Evolutionary conservation across 2,329 filamentous ascomycete genomes (phyloP).

Genomic region (Neophaeococcomyces mojaviensis): DNA sequence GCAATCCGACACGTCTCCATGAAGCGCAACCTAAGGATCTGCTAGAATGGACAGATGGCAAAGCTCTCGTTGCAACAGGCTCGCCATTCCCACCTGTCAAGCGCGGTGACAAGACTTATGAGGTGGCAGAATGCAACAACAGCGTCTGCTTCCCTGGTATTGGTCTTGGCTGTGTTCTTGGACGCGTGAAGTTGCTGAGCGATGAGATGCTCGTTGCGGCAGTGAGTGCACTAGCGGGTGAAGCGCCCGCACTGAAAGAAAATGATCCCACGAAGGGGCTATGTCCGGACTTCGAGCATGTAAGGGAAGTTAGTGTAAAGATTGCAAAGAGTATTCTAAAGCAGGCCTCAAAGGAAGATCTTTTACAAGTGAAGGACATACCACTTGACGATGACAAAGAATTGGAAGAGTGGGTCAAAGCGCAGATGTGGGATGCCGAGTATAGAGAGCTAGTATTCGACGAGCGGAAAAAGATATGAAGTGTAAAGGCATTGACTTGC

Average conservation of each 20-base stretch:
- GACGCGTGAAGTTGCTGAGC: constrained; percentile 58
- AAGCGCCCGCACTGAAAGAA: constrained; percentile 59
- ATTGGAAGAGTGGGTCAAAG: constrained; percentile 33
- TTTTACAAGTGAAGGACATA: constrained; percentile 59
- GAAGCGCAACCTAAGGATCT: constrained; percentile 74
- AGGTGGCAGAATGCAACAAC: constrained; percentile 81
- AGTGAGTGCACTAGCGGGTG: constrained; percentile 61
- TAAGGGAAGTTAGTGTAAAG: constrained; percentile 66
- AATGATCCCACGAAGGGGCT: constrained; percentile 56
- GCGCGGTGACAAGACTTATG: constrained; percentile 46
- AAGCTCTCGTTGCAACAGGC: constrained; percentile 72
- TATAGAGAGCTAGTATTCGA: constrained; percentile 23
- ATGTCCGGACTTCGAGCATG: constrained; percentile 67
- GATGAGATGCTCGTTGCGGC: constrained; percentile 78
- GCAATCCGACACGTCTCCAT: constrained; percentile 76
- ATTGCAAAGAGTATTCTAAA: constrained; percentile 71
- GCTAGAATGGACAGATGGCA: constrained; percentile 68
- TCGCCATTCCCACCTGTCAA: constrained; percentile 72
- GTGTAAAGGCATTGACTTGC: no score
- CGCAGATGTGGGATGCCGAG: constrained; percentile 36
- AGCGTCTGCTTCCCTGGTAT: constrained; percentile 79
- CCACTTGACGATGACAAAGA: constrained; percentile 39
- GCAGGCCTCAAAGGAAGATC: constrained; percentile 60
- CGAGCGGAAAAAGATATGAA: background rate
- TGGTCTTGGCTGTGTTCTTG: constrained; percentile 69